Evolutionary conservation across 306 rosid genomes (phyloP).

Genomic region (Abrus pulchellus): DNA sequence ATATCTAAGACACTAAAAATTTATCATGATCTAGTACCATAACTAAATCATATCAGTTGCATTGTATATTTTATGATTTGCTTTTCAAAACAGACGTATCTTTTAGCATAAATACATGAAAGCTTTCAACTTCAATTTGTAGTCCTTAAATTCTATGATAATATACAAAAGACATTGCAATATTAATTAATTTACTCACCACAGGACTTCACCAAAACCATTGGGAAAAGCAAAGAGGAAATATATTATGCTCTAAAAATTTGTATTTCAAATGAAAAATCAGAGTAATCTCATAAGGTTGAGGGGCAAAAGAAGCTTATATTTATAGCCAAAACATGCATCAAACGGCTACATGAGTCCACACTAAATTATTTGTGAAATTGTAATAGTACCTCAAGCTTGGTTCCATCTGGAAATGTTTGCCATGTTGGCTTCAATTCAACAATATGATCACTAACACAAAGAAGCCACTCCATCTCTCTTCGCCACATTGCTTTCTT

Average conservation of each 20-base stretch:
- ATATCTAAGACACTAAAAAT: not conserved
- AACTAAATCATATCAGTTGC: not conserved
- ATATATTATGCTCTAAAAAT: not conserved
- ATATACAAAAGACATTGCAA: not conserved
- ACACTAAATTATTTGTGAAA: not conserved
- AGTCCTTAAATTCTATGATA: not conserved
- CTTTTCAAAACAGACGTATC: not conserved
- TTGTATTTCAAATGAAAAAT: constrained; percentile 4
- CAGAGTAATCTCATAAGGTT: not conserved
- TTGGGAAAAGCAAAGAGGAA: not conserved
- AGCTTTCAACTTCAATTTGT: not conserved
- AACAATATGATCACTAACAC: constrained; percentile 84
- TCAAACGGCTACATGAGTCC: constrained; percentile 4
- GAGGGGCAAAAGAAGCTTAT: not conserved
- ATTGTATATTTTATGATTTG: constrained; percentile 1
- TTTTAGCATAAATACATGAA: not conserved
- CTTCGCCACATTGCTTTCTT: constrained; percentile 88
- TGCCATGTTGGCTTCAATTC: constrained; percentile 86
- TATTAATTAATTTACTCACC: not conserved
- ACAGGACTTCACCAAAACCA: not conserved
- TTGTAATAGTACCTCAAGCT: constrained; percentile 74
- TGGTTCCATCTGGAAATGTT: constrained; percentile 82
- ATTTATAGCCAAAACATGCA: not conserved
- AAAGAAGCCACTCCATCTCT: constrained; percentile 84
- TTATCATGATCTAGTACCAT: not conserved